Evolutionary conservation across 1,139 yeast genomes (phyloP).

Genomic region (Meyerozyma sp.): DNA sequence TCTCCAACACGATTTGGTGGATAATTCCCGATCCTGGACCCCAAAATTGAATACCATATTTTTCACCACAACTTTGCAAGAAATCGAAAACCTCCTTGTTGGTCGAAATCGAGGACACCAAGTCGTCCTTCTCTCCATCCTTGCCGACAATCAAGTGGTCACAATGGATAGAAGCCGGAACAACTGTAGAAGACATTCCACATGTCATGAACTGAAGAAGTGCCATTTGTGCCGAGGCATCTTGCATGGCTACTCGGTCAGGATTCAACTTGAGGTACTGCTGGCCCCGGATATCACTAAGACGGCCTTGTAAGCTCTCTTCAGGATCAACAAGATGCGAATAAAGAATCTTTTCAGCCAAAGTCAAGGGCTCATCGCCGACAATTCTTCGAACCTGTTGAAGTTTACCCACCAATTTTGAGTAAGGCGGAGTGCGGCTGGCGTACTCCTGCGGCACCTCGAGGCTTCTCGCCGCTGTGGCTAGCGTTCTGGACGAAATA

Average conservation of each 20-base stretch:
- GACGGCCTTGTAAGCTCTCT: constrained; percentile 55
- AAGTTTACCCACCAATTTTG: constrained; percentile 62
- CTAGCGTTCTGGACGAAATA: constrained; percentile 14
- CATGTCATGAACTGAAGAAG: constrained; percentile 94
- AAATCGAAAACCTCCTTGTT: constrained; percentile 94
- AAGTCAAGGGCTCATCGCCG: constrained; percentile 70
- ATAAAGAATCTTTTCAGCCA: constrained; percentile 90
- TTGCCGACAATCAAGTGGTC: constrained; percentile 96
- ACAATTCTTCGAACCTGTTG: constrained; percentile 57
- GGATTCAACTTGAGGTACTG: constrained; percentile 87
- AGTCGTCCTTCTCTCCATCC: constrained; percentile 80
- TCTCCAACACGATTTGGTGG: constrained; percentile 94
- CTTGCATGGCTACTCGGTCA: constrained; percentile 99
- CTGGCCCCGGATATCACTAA: constrained; percentile 67
- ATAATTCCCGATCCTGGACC: constrained; percentile 99
- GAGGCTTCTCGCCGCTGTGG: constrained; percentile 17
- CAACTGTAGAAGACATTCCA: constrained; percentile 79
- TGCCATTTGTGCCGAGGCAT: constrained; percentile 98
- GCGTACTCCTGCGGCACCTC: constrained; percentile 54
- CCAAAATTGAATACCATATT: constrained; percentile 97
- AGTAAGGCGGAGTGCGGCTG: constrained; percentile 83
- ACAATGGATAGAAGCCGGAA: constrained; percentile 94
- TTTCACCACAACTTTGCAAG: constrained; percentile 82
- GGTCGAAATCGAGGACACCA: constrained; percentile 67
- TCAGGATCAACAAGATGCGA: constrained; percentile 87